Conservation (phyloP, 169 alveolate species). For the Plasmodium reichenowi region DNA sequence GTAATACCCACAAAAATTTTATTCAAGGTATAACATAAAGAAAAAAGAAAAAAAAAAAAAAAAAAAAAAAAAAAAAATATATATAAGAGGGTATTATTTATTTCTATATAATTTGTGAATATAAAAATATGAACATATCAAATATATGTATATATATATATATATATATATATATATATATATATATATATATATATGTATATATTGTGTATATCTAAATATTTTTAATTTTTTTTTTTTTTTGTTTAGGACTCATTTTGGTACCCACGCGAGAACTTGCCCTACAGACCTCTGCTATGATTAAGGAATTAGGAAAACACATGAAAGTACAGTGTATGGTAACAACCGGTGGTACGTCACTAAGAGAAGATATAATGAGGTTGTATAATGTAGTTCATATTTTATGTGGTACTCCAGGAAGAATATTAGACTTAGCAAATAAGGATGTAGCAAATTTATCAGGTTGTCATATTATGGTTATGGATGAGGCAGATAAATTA, state of each 20-base stretch:
- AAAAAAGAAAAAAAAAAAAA: too few relatives aligned
- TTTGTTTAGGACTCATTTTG: constrained; percentile 91
- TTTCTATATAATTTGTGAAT: too few relatives aligned
- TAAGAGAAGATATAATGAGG: constrained; percentile 97
- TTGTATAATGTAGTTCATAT: constrained; percentile 96
- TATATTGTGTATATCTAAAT: neutral
- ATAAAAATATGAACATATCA: too few relatives aligned
- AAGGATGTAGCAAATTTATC: constrained; percentile 94
- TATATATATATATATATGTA: too few relatives aligned
- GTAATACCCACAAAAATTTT: constrained; percentile 81
- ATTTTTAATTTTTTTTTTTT: constrained; percentile 23
- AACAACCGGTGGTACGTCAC: constrained; percentile 98
- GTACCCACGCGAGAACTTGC: constrained; percentile 99
- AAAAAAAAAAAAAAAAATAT: too few relatives aligned
- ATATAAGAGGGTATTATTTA: too few relatives aligned
- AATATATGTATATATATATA: too few relatives aligned
- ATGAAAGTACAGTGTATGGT: constrained; percentile 98
- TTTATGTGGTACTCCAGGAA: constrained; percentile 99
- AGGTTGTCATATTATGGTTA: constrained; percentile 93
- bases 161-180: too few relatives aligned
- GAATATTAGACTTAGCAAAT: constrained; percentile 96
- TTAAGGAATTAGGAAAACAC: constrained; percentile 97
- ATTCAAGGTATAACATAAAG: constrained; percentile 80
- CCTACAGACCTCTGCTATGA: constrained; percentile 95
- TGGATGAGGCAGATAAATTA: constrained; percentile 99